These are phyloP conservation scores for Umbelopsis isabellina DNA, from an alignment of 192 early-diverging fungal species.

Conservation along the genomic window DNA sequence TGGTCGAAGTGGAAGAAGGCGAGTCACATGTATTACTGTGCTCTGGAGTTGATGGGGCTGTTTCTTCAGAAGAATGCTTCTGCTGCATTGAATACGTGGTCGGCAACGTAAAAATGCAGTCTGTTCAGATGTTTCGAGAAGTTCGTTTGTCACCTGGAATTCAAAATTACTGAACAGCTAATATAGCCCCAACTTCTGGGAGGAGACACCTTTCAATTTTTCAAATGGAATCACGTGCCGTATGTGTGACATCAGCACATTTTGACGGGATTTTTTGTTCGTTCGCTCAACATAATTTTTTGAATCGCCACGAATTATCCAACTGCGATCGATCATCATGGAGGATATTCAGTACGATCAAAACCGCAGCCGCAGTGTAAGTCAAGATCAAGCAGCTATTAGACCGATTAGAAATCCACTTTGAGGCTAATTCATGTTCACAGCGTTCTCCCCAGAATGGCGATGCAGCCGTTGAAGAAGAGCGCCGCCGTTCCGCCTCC, in stretches of 20 bases:
- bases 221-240: neutral
- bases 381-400: neutral
- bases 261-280: neutral
- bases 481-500: constrained; percentile 23
- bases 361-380: constrained; percentile 5
- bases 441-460: constrained; percentile 6
- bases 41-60: constrained; percentile 19
- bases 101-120: constrained; percentile 3
- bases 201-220: neutral
- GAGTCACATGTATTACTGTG: constrained; percentile 32
- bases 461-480: neutral
- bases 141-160: constrained; percentile 4
- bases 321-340: neutral
- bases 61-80: constrained; percentile 23
- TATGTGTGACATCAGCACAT: constrained; percentile 9
- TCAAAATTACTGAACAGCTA: neutral
- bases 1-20: constrained; percentile 33
- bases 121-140: neutral
- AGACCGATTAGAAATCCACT: neutral
- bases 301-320: neutral
- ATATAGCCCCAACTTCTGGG: constrained; percentile 4
- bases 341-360: constrained; percentile 15
- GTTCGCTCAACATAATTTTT: neutral
- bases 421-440: neutral
- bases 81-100: constrained; percentile 13